Evolutionary conservation across 305 asterid species (phyloP), one percentile per base, ranked within the genome.

Genomic region (Petunia hybrid): DNA sequence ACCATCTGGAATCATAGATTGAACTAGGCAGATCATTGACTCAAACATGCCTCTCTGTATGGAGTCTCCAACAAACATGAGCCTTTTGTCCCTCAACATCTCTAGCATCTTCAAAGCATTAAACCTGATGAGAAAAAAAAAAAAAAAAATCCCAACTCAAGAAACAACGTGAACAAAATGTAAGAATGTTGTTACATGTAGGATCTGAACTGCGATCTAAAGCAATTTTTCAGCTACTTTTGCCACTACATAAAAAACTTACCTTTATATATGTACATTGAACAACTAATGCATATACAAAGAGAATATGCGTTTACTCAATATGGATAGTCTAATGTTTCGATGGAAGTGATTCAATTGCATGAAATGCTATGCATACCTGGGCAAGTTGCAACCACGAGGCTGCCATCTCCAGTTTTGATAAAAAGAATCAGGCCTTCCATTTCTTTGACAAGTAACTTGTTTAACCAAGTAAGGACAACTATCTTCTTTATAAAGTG

Each of bases 331-430:
- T 22, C 31, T 22, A 22, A 22, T 22, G 31, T 22, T 22, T 22
- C 31, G 31, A 22, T 22, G 31, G 31, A 22, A 22, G 31, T 22
- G 31, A 22, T 22, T 22, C 31, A 22, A 22, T 22, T 22, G 31
- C 31, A 22, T 22, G 31, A 22, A 22, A 22, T 22, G 31, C 31
- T 74, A 38, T 74, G 1, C 62, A 42, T 86, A 91, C 98, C 97
- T 91, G 36, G 98, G 98, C 86, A 95, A 82, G 65, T 87, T 91
- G 86, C 99, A 95, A 38, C 85, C 86, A 63, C 85, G 65, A 59
- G 99, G 98, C 66, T 92, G 97, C 98, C 98, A 95, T 82, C 93
- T 91, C 99, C 98, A 92, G 13, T 94, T 93, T 90, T 91, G 97
- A 84, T 92, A 95, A 69, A 80, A 83, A 73, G 94, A 92, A 85